These are phyloP conservation scores for Collybia sordida DNA, from an alignment of 768 basidiomycete species.

Conservation along the genomic window DNA sequence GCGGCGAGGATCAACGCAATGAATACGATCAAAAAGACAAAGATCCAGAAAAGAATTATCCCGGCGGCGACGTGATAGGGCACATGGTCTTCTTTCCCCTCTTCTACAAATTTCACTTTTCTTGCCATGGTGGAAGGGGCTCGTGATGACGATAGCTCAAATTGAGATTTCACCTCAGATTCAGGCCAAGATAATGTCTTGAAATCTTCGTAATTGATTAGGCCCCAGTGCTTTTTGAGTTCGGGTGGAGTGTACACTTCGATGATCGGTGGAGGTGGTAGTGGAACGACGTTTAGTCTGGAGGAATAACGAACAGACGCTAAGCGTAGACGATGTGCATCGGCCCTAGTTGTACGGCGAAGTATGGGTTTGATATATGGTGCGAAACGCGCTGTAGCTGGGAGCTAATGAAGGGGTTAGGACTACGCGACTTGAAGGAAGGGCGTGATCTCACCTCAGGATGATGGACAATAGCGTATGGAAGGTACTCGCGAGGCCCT, in stretches of 20 bases:
- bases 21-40: background rate
- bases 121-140: background rate
- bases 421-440: too few relatives aligned
- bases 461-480: too few relatives aligned
- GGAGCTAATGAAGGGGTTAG: background rate
- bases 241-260: background rate
- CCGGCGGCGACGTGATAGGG: background rate
- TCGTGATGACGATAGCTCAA: background rate
- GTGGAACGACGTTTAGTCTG: background rate
- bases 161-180: background rate
- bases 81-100: background rate
- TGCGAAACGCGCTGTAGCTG: conserved; percentile 9
- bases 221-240: background rate
- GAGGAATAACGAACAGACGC: conserved; percentile 9
- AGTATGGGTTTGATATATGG: conserved; percentile 9
- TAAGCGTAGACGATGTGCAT: conserved; percentile 7
- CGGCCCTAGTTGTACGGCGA: conserved; percentile 13
- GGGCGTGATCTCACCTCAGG: too few relatives aligned
- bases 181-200: background rate
- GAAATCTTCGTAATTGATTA: conserved; percentile 9
- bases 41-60: background rate
- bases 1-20: background rate
- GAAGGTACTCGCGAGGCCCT: too few relatives aligned
- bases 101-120: background rate
- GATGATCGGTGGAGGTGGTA: background rate